Conservation (phyloP, 352 stramenopile genomes). For the Pythium phragmiticola region DNA sequence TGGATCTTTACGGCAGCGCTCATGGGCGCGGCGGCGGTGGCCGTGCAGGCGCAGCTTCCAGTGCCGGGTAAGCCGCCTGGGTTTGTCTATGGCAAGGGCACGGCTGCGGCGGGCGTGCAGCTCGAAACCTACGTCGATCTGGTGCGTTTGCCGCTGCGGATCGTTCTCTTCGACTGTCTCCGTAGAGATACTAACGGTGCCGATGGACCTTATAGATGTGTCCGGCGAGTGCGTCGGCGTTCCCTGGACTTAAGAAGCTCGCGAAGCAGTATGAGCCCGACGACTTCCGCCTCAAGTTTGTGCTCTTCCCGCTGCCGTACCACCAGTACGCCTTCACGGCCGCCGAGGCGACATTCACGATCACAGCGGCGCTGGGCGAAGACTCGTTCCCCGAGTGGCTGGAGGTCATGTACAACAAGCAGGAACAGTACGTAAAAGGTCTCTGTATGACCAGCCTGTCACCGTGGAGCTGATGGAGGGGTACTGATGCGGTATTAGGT, state of each 20-base stretch:
- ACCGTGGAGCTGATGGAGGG: neutral
- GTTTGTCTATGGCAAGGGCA: constrained; percentile 56
- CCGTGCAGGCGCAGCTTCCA: constrained; percentile 43
- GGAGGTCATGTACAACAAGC: constrained; percentile 76
- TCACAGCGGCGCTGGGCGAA: constrained; percentile 59
- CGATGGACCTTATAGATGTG: constrained; percentile 45
- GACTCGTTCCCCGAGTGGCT: constrained; percentile 66
- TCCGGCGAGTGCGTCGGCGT: constrained; percentile 69
- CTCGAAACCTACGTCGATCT: constrained; percentile 85
- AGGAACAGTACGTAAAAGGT: constrained; percentile 51
- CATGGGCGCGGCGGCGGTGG: constrained; percentile 16
- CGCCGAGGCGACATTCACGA: constrained; percentile 62
- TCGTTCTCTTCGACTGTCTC: neutral
- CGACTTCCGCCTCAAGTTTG: constrained; percentile 67
- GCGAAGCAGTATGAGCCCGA: constrained; percentile 47
- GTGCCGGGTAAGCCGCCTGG: constrained; percentile 61
- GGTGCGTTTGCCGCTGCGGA: constrained; percentile 24
- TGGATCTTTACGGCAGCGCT: constrained; percentile 6
- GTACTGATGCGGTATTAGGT: constrained; percentile 28
- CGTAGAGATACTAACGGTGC: no score
- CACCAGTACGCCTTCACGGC: constrained; percentile 72
- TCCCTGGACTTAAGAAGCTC: constrained; percentile 63
- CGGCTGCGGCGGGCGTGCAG: constrained; percentile 59
- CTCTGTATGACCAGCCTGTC: neutral
- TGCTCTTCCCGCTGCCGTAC: constrained; percentile 78